A percentile compares a stretch with the other conserved stretches of the same genome.
phyloP scores from a whole-genome alignment of 2,329 filamentous ascomycete genomes.

The Zelopaecilomyces penicillatus region DNA sequence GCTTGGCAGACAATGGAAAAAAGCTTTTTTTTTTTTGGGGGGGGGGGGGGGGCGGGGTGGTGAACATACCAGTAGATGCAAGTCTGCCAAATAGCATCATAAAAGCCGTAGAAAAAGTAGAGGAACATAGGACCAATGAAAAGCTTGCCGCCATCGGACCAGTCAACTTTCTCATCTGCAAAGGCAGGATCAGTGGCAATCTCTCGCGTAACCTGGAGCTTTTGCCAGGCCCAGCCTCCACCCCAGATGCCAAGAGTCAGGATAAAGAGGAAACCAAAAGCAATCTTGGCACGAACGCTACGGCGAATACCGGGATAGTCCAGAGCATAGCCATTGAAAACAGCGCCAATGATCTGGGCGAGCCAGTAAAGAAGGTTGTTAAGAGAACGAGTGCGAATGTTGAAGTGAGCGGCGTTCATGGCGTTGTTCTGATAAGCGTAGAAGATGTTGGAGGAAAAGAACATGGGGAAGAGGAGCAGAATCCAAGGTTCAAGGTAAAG shows the following conservation, averaged over 20 bases:
- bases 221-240: conserved; percentile 58
- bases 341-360: conserved; percentile 44
- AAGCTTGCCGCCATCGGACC: conserved; percentile 36
- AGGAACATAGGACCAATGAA: conserved; percentile 58
- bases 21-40: too few relatives aligned
- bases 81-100: conserved; percentile 57
- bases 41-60: too few relatives aligned
- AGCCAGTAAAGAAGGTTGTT: conserved; percentile 48
- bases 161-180: conserved; percentile 35
- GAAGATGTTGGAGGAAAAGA: conserved; percentile 48
- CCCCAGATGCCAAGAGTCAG: conserved; percentile 48
- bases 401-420: conserved; percentile 46
- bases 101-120: conserved; percentile 63
- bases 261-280: conserved; percentile 37
- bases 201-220: conserved; percentile 37
- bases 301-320: conserved; percentile 35
- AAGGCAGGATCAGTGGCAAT: conserved; percentile 15
- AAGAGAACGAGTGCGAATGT: conserved; percentile 44
- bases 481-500: conserved; percentile 64
- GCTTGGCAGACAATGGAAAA: too few relatives aligned
- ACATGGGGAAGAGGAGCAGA: conserved; percentile 48
- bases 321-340: conserved; percentile 36
- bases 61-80: conserved; percentile 18
- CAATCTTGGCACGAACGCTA: conserved; percentile 36
- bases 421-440: conserved; percentile 52